These are phyloP conservation scores for Cyclospora cayetanensis DNA, from an alignment of 169 alveolate species.

Conservation along the genomic window DNA sequence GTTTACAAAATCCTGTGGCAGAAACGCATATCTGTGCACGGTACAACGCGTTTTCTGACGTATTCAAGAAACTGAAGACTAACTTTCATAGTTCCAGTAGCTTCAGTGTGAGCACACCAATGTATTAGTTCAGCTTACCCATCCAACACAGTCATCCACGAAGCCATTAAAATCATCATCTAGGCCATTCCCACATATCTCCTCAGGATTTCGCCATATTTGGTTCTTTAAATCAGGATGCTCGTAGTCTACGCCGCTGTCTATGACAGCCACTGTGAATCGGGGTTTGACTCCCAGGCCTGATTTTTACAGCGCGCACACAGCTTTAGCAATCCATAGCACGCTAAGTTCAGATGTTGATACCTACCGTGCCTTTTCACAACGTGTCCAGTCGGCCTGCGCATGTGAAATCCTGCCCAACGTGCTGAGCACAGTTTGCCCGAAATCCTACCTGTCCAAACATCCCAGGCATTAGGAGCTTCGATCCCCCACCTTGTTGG, in stretches of 20 bases:
- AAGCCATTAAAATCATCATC: slow-evolving; percentile 81
- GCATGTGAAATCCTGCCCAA: too few relatives aligned
- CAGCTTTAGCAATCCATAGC: not conserved
- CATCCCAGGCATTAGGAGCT: slow-evolving; percentile 74
- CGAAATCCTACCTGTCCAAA: slow-evolving; percentile 70
- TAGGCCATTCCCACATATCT: slow-evolving; percentile 73
- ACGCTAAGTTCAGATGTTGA: not conserved
- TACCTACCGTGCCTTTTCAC: not conserved
- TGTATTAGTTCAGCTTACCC: slow-evolving; percentile 71
- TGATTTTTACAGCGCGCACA: not conserved
- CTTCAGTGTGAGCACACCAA: not conserved
- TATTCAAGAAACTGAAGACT: not conserved
- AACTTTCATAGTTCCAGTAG: not conserved
- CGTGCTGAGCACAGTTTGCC: not conserved
- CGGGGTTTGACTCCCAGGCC: slow-evolving; percentile 62
- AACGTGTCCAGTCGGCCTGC: not conserved
- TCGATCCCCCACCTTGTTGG: slow-evolving; percentile 73
- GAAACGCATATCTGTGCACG: not conserved
- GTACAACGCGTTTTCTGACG: not conserved
- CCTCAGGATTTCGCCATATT: slow-evolving; percentile 80
- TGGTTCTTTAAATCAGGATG: slow-evolving; percentile 80
- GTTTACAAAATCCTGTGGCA: slow-evolving; percentile 77
- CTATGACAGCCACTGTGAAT: slow-evolving; percentile 78
- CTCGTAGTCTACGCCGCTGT: slow-evolving; percentile 80
- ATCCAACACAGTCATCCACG: slow-evolving; percentile 82